Conservation (phyloP, 768 basidiomycete genomes). For the Russula dissimulans region DNA sequence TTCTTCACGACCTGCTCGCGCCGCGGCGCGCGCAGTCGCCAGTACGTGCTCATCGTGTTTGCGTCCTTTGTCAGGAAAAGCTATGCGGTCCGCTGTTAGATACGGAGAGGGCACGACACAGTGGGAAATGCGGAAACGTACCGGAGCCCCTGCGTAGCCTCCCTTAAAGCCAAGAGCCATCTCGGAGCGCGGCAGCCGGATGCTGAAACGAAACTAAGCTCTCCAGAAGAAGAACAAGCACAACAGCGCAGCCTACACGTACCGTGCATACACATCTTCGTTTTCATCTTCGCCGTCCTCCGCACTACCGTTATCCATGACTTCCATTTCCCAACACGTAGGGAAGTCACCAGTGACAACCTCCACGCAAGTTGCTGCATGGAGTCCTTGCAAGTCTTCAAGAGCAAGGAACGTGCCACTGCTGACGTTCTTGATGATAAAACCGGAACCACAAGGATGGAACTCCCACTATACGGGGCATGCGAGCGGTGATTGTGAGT, state of each 20-base stretch:
- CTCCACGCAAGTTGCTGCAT: not conserved
- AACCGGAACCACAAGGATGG: constrained; percentile 7
- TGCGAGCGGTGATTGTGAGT: not conserved
- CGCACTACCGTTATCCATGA: constrained; percentile 10
- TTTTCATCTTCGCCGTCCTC: constrained; percentile 12
- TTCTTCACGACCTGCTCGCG: constrained; percentile 19
- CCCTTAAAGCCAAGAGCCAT: constrained; percentile 13
- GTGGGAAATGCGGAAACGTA: not conserved
- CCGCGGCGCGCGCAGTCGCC: constrained; percentile 13
- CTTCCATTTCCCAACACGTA: constrained; percentile 19
- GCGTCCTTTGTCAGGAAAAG: constrained; percentile 16
- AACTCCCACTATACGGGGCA: constrained; percentile 10
- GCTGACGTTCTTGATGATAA: constrained; percentile 11
- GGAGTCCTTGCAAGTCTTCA: constrained; percentile 8
- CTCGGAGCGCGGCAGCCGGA: constrained; percentile 17
- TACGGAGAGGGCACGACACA: not conserved
- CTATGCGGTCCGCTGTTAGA: not conserved
- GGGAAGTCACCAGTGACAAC: constrained; percentile 17
- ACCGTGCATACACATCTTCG: constrained; percentile 15
- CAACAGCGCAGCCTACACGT: not conserved
- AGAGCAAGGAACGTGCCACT: not conserved
- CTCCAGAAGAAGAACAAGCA: not conserved
- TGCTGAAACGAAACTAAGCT: not conserved
- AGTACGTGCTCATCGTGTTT: constrained; percentile 13
- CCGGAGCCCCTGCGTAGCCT: constrained; percentile 14